These are phyloP conservation scores for Agrocybe pediades DNA, from an alignment of 768 basidiomycete species.

Conservation along the genomic window DNA sequence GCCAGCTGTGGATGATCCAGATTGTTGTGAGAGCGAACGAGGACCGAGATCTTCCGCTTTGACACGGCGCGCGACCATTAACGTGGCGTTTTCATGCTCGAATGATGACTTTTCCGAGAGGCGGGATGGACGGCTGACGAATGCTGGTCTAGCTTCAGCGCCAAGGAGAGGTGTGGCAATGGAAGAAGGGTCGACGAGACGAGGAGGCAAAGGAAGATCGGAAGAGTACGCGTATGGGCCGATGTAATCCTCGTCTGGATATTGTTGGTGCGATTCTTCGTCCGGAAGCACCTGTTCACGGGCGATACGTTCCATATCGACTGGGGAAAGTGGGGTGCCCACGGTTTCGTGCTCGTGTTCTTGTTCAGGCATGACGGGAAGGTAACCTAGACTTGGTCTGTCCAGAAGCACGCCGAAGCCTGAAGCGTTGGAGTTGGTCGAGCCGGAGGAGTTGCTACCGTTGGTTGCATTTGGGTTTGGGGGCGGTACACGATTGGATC, in stretches of 20 bases:
- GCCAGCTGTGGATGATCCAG: constrained; percentile 13
- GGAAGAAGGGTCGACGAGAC: constrained; percentile 33
- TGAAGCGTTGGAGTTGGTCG: constrained; percentile 44
- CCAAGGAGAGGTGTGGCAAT: constrained; percentile 21
- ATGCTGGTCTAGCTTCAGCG: constrained; percentile 15
- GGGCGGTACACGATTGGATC: constrained; percentile 35
- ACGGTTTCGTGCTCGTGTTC: constrained; percentile 33
- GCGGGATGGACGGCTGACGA: constrained; percentile 17
- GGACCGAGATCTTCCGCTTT: constrained; percentile 39
- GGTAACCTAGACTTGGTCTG: constrained; percentile 40
- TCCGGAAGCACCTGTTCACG: constrained; percentile 35
- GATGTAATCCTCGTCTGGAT: constrained; percentile 23
- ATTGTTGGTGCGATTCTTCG: constrained; percentile 21
- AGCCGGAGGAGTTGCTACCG: constrained; percentile 40
- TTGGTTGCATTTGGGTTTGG: constrained; percentile 28
- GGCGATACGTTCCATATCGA: constrained; percentile 37
- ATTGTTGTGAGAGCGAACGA: constrained; percentile 23
- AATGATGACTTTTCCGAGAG: constrained; percentile 34
- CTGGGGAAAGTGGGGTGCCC: constrained; percentile 32
- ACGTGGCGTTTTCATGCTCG: constrained; percentile 45
- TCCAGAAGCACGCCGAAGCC: constrained; percentile 46
- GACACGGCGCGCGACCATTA: constrained; percentile 56
- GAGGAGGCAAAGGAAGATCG: constrained; percentile 33
- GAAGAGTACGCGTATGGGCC: constrained; percentile 32
- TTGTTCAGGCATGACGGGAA: constrained; percentile 32